Base-by-base conservation (phyloP, 2,329 filamentous ascomycete species). In the Cladosporium velox region DNA sequence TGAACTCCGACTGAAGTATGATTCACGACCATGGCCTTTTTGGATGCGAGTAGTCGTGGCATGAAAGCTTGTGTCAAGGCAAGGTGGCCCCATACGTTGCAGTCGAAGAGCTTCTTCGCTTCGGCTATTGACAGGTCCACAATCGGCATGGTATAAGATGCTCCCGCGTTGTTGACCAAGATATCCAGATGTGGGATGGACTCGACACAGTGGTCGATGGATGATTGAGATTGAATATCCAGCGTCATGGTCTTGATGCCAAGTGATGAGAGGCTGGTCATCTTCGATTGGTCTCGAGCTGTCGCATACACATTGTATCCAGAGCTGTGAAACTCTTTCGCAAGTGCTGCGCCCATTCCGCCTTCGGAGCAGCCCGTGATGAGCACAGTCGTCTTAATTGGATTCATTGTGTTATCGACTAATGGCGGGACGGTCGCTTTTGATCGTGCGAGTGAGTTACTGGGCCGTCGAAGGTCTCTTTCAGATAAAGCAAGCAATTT, bases 121-220 rank as follows among this genome's bases (percentile, higher is more conserved):
- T 69, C 62, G 0, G 66, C 52, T 10, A 77, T 67, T 64, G 38
- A 69, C 52, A 49, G 35, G 59, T 77, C 74, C 34, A 72, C 26
- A 24, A 76, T 47, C 1, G 76, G 75, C 60, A 70, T 70, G n/a
- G 54, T 72, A 72, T 78, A 79, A 18, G 73, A 74, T 18, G 75
- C 79, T 14, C 82, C 82, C 8, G 81, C 81, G 73, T 83, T 83
- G 66, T 83, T 83, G 51, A 83, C 76, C 59, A 84, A 69, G 18
- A 81, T 74, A 71, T 83, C 79, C 61, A 84, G 74, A 51, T 72
- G 73, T 4, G 72, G 60, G 30, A 81, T 70, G 0, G 74, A 71
- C 32, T 74, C 58, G 14, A 65, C 72, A 54, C 69, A 71, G 3
- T 69, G 65, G 28, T 67, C 59, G 65, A 79, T 78, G 24, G 76